Percentiles rank a stretch among this genome's conserved stretches.
Evolutionary conservation across 257 asterid species (phyloP).

Genomic region (Solanum habrochaites): DNA sequence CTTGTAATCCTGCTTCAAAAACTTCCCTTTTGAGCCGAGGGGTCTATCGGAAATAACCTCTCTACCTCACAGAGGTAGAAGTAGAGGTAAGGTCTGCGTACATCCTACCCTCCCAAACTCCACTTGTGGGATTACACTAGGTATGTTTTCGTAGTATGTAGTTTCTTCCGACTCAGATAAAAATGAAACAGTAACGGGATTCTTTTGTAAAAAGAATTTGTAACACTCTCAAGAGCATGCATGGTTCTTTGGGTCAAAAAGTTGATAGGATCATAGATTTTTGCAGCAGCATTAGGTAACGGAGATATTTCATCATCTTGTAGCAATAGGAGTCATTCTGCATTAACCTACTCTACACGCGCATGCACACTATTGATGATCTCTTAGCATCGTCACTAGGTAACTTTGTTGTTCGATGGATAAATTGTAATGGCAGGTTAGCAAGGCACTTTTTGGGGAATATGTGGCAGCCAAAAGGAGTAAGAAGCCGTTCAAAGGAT

Average conservation of each 20-base stretch:
- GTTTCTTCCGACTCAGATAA: not conserved
- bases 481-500: slow-evolving; percentile 61
- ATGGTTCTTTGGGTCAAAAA: not conserved
- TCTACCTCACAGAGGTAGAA: not conserved
- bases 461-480: slow-evolving; percentile 44
- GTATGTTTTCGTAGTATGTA: not conserved
- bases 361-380: not conserved
- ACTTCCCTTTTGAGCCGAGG: not conserved
- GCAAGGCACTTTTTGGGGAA: slow-evolving; percentile 85
- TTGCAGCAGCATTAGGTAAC: not conserved
- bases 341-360: not conserved
- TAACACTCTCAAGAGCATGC: not conserved
- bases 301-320: not conserved
- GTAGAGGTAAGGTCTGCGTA: not conserved
- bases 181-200: not conserved
- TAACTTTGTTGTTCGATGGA: not conserved
- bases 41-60: not conserved
- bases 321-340: not conserved
- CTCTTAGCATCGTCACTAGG: not conserved
- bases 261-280: not conserved
- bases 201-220: not conserved
- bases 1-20: not conserved
- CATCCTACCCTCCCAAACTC: not conserved
- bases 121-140: not conserved
- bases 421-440: slow-evolving; percentile 40